Percentiles rank a stretch among this genome's conserved stretches.
Conservation (phyloP, 2,329 filamentous ascomycete species). For the Ascochyta clinopodiicola region DNA sequence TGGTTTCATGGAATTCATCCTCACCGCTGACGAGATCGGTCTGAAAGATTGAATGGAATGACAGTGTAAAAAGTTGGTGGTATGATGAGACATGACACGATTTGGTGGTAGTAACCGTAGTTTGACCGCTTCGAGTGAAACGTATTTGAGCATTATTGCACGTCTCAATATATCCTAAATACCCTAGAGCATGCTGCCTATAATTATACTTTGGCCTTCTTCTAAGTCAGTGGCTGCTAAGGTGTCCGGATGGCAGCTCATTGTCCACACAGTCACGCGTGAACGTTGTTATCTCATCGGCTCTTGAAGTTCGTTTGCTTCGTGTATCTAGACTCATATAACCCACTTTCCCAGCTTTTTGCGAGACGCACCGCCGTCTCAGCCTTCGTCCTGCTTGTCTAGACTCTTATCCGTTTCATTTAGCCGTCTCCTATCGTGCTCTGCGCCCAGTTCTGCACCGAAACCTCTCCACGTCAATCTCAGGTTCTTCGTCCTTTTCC, state of each 20-base stretch:
- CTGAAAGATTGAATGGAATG: conserved; percentile 25
- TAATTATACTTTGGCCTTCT: background rate
- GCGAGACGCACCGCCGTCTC: background rate
- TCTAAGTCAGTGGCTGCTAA: background rate
- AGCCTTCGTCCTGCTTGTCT: background rate
- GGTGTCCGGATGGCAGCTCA: background rate
- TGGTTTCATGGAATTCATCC: conserved; percentile 52
- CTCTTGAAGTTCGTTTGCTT: background rate
- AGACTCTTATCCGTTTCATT: background rate
- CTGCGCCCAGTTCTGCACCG: conserved; percentile 11
- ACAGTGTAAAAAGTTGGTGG: background rate
- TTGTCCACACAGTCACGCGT: no score
- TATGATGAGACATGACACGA: background rate
- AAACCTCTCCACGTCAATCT: conserved; percentile 19
- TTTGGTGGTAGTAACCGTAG: background rate
- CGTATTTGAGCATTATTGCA: background rate
- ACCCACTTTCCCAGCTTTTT: background rate
- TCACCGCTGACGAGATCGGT: conserved; percentile 45
- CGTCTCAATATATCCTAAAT: background rate
- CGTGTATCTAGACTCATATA: background rate
- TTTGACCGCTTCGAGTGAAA: background rate
- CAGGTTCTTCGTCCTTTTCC: conserved; percentile 46
- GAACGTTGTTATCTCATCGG: background rate
- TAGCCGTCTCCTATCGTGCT: background rate
- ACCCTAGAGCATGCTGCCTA: background rate